Evolutionary conservation across 2,329 filamentous ascomycete genomes (phyloP).

Genomic region (Talaromyces sp.): DNA sequence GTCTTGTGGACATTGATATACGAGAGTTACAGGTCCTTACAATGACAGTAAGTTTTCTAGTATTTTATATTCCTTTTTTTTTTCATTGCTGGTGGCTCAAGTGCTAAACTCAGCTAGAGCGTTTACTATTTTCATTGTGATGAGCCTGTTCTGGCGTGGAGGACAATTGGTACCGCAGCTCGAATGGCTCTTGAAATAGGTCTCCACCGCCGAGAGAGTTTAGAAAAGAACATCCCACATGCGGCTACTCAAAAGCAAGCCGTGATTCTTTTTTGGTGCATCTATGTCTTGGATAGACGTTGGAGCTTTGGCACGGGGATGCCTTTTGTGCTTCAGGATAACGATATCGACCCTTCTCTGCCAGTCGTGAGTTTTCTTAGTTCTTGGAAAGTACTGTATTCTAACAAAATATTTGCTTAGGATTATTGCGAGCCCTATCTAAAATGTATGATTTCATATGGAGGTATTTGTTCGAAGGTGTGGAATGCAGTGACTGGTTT

Average conservation of each 20-base stretch:
- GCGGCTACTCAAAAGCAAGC: neutral
- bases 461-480: neutral
- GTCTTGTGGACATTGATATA: too few relatives aligned
- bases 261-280: slow-evolving; percentile 3
- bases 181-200: slow-evolving; percentile 73
- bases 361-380: neutral
- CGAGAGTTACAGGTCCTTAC: neutral
- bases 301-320: slow-evolving; percentile 5
- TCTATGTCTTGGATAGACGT: slow-evolving; percentile 7
- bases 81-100: neutral
- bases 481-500: neutral
- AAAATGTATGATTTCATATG: neutral
- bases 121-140: slow-evolving; percentile 2
- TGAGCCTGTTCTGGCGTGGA: slow-evolving; percentile 1
- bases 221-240: neutral
- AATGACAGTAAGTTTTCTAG: neutral
- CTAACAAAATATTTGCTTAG: neutral
- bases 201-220: neutral
- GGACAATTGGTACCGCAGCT: neutral
- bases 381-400: neutral
- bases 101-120: neutral
- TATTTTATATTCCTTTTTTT: neutral
- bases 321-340: neutral
- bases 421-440: neutral
- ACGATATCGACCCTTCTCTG: slow-evolving; percentile 1